Percentiles rank a stretch among this genome's conserved stretches.
Evolutionary conservation across 1,284 basidiomycete genomes (phyloP).

Genomic region (Cryptococcus sp.): DNA sequence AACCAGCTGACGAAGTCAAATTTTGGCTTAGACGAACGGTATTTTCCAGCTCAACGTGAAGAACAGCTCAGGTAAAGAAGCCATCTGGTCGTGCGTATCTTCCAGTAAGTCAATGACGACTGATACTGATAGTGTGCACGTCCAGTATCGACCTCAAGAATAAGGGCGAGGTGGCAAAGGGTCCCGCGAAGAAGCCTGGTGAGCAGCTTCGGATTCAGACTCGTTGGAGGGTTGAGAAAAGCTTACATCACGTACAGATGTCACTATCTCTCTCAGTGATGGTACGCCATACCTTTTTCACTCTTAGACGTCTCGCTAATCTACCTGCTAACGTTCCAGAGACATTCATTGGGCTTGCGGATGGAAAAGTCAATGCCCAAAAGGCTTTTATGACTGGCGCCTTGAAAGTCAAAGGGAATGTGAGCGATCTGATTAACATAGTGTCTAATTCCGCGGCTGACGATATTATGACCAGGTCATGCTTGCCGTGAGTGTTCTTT

Average conservation of each 20-base stretch:
- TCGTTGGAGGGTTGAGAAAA: not conserved
- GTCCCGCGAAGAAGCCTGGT: slow-evolving; percentile 62
- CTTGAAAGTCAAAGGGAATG: slow-evolving; percentile 58
- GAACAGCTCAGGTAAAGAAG: slow-evolving; percentile 74
- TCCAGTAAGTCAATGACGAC: not conserved
- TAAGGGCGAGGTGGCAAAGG: slow-evolving; percentile 76
- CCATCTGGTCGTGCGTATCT: slow-evolving; percentile 60
- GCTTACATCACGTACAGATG: slow-evolving; percentile 57
- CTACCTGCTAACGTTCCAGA: slow-evolving; percentile 22
- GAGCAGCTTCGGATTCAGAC: slow-evolving; percentile 11
- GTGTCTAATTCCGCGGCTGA: not conserved
- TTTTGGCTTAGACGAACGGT: slow-evolving; percentile 72
- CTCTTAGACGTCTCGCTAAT: not conserved
- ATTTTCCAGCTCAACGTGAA: slow-evolving; percentile 87
- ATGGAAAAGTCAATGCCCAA: slow-evolving; percentile 67
- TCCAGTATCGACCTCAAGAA: slow-evolving; percentile 93
- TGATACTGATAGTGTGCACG: not conserved
- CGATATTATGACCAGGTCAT: slow-evolving; percentile 29
- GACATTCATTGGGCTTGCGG: slow-evolving; percentile 48
- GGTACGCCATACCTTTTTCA: slow-evolving; percentile 19
- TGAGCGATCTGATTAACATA: slow-evolving; percentile 20
- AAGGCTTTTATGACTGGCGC: slow-evolving; percentile 94
- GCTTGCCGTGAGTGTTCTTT: slow-evolving; percentile 32
- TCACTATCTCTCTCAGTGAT: slow-evolving; percentile 48
- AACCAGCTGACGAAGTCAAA: not conserved